Percentiles rank a stretch among this genome's conserved stretches.
Evolutionary conservation across 1,139 yeast genomes (phyloP).

Genomic region (Saccharomycopsis phalli): DNA sequence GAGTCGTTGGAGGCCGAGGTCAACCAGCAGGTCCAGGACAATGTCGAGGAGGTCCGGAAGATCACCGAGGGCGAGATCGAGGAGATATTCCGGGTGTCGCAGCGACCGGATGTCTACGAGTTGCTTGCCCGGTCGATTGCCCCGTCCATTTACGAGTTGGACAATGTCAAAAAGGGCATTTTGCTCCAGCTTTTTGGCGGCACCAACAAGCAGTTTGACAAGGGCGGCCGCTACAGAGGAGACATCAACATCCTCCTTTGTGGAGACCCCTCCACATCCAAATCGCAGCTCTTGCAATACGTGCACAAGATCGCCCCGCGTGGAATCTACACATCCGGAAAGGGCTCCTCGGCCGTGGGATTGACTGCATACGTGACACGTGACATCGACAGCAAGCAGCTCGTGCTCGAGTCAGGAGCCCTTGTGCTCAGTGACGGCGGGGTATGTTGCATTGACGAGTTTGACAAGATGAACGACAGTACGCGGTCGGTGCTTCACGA

Average conservation of each 20-base stretch:
- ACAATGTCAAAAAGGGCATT: conserved; percentile 93
- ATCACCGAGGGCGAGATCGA: conserved; percentile 62
- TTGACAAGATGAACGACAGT: conserved; percentile 93
- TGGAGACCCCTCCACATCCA: conserved; percentile 98
- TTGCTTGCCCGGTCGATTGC: conserved; percentile 88
- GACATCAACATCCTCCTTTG: conserved; percentile 84
- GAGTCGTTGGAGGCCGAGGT: conserved; percentile 26
- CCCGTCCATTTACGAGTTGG: conserved; percentile 92
- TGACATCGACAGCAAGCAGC: conserved; percentile 86
- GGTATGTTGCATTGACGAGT: conserved; percentile 96
- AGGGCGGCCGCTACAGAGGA: conserved; percentile 95
- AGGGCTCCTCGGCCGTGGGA: conserved; percentile 98
- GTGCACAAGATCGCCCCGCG: conserved; percentile 97
- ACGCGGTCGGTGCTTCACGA: conserved; percentile 94
- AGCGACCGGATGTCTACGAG: conserved; percentile 75
- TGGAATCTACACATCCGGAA: conserved; percentile 96
- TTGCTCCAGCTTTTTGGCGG: conserved; percentile 92
- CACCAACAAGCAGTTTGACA: conserved; percentile 75
- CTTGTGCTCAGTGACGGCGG: conserved; percentile 96
- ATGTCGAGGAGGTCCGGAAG: conserved; percentile 67
- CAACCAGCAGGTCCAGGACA: conserved; percentile 35
- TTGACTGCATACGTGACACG: conserved; percentile 93
- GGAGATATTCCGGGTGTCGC: conserved; percentile 51
- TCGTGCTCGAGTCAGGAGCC: conserved; percentile 94
- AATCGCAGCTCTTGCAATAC: conserved; percentile 86